phyloP scores from a whole-genome alignment of 495 filamentous ascomycete species.

The Bryoglossum gracile region DNA sequence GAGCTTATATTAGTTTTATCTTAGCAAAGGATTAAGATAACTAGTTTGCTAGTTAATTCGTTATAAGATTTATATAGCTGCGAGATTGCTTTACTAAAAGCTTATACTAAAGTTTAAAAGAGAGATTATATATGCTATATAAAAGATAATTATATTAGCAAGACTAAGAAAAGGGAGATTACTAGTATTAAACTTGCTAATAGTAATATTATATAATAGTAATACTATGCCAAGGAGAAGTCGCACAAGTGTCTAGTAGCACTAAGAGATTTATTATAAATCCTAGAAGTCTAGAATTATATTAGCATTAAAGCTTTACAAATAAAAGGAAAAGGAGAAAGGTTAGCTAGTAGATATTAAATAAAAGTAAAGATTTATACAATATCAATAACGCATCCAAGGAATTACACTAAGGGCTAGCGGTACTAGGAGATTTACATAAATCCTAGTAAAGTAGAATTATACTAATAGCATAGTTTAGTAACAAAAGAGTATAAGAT shows the following conservation, averaged over 20 bases:
- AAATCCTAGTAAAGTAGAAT: conserved; percentile 6
- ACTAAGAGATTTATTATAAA: conserved; percentile 11
- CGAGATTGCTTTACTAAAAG: not conserved
- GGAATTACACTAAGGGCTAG: conserved; percentile 9
- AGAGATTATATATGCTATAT: not conserved
- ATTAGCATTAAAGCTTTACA: not conserved
- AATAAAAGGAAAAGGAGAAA: not conserved
- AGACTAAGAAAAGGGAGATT: conserved; percentile 8
- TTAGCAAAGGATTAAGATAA: not conserved
- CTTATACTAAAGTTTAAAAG: not conserved
- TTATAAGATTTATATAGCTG: not conserved
- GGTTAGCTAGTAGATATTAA: not conserved
- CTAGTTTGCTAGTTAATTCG: not conserved
- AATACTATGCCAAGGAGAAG: conserved; percentile 8
- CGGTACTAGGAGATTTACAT: conserved; percentile 10
- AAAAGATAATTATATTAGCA: conserved; percentile 7
- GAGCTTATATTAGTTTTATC: not conserved
- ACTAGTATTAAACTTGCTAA: conserved; percentile 7
- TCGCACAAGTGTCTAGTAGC: conserved; percentile 9
- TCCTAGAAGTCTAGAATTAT: not conserved
- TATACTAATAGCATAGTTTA: not conserved
- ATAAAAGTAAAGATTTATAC: conserved; percentile 2
- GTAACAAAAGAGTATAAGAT: conserved; percentile 2
- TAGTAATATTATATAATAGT: conserved; percentile 10
- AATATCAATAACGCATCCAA: conserved; percentile 4